phyloP scores from a whole-genome alignment of 257 asterid species.

The Leonotis leonurus region DNA sequence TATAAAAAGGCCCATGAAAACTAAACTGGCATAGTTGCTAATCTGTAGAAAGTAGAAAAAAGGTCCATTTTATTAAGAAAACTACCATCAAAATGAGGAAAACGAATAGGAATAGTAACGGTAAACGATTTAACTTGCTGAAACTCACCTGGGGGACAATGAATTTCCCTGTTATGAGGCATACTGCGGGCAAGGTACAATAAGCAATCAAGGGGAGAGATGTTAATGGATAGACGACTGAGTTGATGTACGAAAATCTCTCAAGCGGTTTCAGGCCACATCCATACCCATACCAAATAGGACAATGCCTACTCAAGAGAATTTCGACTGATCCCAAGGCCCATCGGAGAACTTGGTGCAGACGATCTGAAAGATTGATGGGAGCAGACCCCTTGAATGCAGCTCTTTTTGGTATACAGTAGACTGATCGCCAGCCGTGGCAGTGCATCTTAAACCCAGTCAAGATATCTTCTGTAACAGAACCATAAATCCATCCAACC shows the following conservation, averaged over 20 bases:
- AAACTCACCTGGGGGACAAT: constrained; percentile 37
- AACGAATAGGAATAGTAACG: neutral
- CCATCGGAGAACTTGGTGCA: constrained; percentile 44
- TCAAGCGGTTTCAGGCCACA: constrained; percentile 46
- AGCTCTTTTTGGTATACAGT: constrained; percentile 40
- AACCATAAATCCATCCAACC: constrained; percentile 53
- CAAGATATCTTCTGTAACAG: constrained; percentile 40
- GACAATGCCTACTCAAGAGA: constrained; percentile 41
- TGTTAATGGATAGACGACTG: constrained; percentile 38
- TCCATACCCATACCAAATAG: constrained; percentile 47
- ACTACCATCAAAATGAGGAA: neutral
- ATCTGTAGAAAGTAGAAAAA: constrained; percentile 29
- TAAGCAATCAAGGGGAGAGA: constrained; percentile 38
- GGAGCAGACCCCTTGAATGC: constrained; percentile 52
- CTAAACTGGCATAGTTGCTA: constrained; percentile 52
- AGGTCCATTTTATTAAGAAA: neutral
- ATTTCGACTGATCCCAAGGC: constrained; percentile 49
- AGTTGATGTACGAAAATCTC: constrained; percentile 42
- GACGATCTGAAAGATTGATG: constrained; percentile 37
- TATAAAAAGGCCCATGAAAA: constrained; percentile 54
- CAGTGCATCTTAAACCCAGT: constrained; percentile 51
- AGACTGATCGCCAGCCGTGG: constrained; percentile 49
- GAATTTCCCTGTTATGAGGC: constrained; percentile 41
- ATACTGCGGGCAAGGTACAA: constrained; percentile 44
- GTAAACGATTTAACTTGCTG: too few species aligned